Conservation (phyloP, 129 eudicot species). For the Flaveria ramosissima region DNA sequence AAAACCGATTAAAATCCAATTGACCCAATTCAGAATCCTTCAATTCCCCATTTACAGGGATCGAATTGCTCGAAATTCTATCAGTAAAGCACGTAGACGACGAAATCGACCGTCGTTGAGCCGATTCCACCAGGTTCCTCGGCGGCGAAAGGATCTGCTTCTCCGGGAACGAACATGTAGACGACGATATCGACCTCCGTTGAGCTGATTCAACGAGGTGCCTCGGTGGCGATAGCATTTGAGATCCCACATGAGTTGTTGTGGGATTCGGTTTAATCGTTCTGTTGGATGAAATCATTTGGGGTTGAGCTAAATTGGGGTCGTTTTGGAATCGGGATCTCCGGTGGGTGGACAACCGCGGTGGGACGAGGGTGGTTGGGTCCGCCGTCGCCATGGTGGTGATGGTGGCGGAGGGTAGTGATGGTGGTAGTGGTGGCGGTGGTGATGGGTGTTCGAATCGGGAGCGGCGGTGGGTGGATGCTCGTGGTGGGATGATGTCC, state of each 20-base stretch:
- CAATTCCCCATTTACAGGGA: slow-evolving; percentile 21
- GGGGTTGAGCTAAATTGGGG: slow-evolving; percentile 47
- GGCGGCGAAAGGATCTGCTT: slow-evolving; percentile 58
- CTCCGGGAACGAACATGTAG: slow-evolving; percentile 48
- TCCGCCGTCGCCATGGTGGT: slow-evolving; percentile 30
- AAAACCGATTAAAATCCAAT: slow-evolving; percentile 50
- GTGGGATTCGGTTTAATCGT: slow-evolving; percentile 27
- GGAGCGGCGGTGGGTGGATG: slow-evolving; percentile 53
- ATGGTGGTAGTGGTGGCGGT: slow-evolving; percentile 39
- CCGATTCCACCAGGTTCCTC: slow-evolving; percentile 59
- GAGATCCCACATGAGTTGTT: slow-evolving; percentile 25
- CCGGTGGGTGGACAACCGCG: slow-evolving; percentile 58
- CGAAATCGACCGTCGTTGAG: slow-evolving; percentile 63
- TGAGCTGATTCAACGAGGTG: slow-evolving; percentile 53
- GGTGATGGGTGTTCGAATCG: slow-evolving; percentile 48
- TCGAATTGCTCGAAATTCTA: slow-evolving; percentile 32
- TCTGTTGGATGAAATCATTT: slow-evolving; percentile 37
- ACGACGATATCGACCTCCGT: slow-evolving; percentile 60
- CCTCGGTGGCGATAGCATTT: slow-evolving; percentile 63
- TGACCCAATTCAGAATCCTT: slow-evolving; percentile 33
- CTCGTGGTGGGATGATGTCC: slow-evolving; percentile 47
- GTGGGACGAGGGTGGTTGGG: slow-evolving; percentile 46
- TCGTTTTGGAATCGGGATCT: slow-evolving; percentile 64
- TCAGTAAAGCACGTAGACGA: slow-evolving; percentile 50
- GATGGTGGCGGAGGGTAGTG: slow-evolving; percentile 40